Percentiles rank a stretch among this genome's conserved stretches.
These are phyloP conservation scores for Metrosideros polymorpha DNA, from an alignment of 441 rosid species.

Conservation along the genomic window DNA sequence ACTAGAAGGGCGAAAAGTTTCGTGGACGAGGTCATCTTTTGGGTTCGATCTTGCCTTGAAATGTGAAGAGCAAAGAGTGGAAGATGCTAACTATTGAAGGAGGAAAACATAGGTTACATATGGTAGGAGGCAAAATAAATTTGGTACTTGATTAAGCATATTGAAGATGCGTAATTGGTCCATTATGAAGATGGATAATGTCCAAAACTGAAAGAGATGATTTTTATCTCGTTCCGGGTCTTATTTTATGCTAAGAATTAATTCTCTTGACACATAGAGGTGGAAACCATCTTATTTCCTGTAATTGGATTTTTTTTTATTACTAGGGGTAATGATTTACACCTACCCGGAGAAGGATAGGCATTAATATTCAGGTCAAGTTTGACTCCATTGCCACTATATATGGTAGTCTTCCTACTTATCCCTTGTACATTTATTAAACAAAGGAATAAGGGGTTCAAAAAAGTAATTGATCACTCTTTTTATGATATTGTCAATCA, in stretches of 20 bases:
- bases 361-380: no score
- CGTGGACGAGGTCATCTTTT: neutral
- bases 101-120: neutral
- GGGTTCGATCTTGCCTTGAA: neutral
- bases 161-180: neutral
- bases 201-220: neutral
- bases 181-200: neutral
- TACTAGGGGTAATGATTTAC: no score
- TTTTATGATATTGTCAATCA: neutral
- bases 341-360: no score
- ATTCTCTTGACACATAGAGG: neutral
- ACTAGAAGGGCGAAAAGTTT: neutral
- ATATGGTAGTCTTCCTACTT: neutral
- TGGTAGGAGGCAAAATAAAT: neutral
- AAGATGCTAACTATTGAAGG: neutral
- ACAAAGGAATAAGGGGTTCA: no score
- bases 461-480: neutral
- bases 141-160: neutral
- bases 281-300: neutral
- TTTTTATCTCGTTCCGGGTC: neutral
- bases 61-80: neutral
- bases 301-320: no score
- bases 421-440: neutral
- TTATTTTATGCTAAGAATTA: neutral
- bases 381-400: no score